These are phyloP conservation scores for Ogataea hybrid DNA, from an alignment of 1,139 yeast species.

Conservation along the genomic window DNA sequence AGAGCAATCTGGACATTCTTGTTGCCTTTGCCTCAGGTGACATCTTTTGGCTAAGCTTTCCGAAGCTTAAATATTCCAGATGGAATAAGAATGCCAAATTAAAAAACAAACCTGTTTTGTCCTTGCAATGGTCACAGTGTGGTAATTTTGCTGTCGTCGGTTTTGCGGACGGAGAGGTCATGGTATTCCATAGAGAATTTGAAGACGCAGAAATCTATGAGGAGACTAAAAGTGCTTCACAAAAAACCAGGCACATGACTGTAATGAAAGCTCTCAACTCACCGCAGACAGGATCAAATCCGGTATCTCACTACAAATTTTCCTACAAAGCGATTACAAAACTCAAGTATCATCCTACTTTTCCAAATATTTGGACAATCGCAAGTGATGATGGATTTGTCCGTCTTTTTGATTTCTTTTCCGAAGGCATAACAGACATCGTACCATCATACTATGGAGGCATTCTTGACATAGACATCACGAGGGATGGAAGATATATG, in stretches of 20 bases:
- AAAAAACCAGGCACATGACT: constrained; percentile 21
- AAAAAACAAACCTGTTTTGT: constrained; percentile 31
- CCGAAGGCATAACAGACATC: constrained; percentile 53
- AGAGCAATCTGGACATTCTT: constrained; percentile 43
- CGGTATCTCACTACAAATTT: constrained; percentile 61
- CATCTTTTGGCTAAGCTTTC: constrained; percentile 53
- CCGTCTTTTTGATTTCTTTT: constrained; percentile 52
- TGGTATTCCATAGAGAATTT: constrained; percentile 31
- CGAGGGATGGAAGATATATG: constrained; percentile 65
- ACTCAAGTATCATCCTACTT: constrained; percentile 47
- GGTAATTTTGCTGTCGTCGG: constrained; percentile 33
- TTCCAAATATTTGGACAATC: constrained; percentile 40
- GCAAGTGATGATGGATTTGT: constrained; percentile 69
- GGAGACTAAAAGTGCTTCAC: constrained; percentile 1
- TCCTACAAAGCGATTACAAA: constrained; percentile 58
- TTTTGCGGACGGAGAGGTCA: constrained; percentile 35
- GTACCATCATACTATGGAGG: constrained; percentile 72
- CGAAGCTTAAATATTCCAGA: constrained; percentile 44
- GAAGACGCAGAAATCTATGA: constrained; percentile 33
- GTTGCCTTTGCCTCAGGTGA: constrained; percentile 54
- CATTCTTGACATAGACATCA: constrained; percentile 52
- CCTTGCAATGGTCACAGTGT: constrained; percentile 30
- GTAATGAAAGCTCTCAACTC: constrained; percentile 16
- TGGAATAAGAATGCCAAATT: constrained; percentile 47
- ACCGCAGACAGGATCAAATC: constrained; percentile 30